Evolutionary conservation across 495 filamentous ascomycete species (phyloP), one percentile per base, ranked within the genome.

Genomic region (Thermochaetoides thermophila): DNA sequence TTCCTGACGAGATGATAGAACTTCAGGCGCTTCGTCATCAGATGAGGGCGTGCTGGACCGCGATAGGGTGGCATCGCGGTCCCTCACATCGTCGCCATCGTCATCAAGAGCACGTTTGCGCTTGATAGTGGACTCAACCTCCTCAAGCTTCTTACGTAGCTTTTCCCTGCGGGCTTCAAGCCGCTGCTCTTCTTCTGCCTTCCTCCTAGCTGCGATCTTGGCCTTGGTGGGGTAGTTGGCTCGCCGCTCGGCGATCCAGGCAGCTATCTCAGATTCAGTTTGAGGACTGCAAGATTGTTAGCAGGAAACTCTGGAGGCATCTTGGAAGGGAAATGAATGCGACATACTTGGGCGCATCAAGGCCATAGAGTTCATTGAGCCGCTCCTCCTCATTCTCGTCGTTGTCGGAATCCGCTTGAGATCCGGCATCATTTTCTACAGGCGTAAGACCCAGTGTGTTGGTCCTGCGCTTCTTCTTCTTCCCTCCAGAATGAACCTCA

Each of bases 391-490:
- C 81, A 32, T 79, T 74, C 32, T 75, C 81, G 1, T 71, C 74
- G n/a, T n/a, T n/a, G n/a, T n/a, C n/a, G n/a, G n/a, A n/a, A 42
- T 82, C 78, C 34, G 80, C 73, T 27, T 6, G 21, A 24, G 21
- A 11, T 11, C 76, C 75, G 8, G 74, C 71, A 25, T 77, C 74
- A n/a, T 67, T n/a, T n/a, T n/a, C 66, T 23, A 73, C 73, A 9
- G 81, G 84, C 2, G 79, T 85, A 34, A 93, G 52, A 13, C 84
- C 84, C 7, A 93, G 70, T 19, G 78, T 75, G 31, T 89, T 85
- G 27, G 76, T 74, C 48, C 73, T 76, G 29, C 77, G 61, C 63
- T 81, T 80, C 62, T 81, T 81, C 52, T 86, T 87, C 57, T 77
- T 79, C 16, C 53, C 55, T 0, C 60, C 57, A 25, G 73, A 70